Conservation (phyloP, 805 yeast species). For the Lachancea lanzarotensis region DNA sequence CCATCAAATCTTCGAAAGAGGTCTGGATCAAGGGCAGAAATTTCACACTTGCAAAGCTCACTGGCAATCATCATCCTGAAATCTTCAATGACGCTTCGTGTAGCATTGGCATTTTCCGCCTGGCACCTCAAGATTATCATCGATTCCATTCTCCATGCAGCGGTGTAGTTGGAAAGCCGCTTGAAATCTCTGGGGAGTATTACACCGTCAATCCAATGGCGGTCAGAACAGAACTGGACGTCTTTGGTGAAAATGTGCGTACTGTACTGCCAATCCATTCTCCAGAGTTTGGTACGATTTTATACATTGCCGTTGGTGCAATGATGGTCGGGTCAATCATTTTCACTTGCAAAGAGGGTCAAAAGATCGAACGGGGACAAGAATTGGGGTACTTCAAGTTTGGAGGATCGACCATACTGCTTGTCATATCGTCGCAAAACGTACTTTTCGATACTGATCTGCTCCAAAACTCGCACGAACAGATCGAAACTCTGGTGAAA, state of each 20-base stretch:
- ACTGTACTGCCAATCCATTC: slow-evolving; percentile 72
- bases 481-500: slow-evolving; percentile 74
- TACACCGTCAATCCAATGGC: slow-evolving; percentile 99
- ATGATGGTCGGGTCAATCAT: slow-evolving; percentile 97
- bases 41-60: slow-evolving; percentile 59
- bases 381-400: slow-evolving; percentile 93
- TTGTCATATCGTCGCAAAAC: slow-evolving; percentile 48
- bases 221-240: slow-evolving; percentile 77
- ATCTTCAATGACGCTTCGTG: slow-evolving; percentile 43
- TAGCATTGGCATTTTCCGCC: slow-evolving; percentile 69
- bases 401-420: slow-evolving; percentile 85
- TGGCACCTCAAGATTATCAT: slow-evolving; percentile 97
- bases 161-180: slow-evolving; percentile 63
- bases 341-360: slow-evolving; percentile 58
- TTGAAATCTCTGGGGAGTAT: slow-evolving; percentile 77
- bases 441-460: slow-evolving; percentile 71
- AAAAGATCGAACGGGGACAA: slow-evolving; percentile 56
- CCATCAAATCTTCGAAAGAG: slow-evolving; percentile 54
- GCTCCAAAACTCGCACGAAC: slow-evolving; percentile 53
- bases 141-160: slow-evolving; percentile 84
- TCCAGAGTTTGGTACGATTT: slow-evolving; percentile 66
- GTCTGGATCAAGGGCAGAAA: slow-evolving; percentile 87
- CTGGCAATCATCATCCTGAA: slow-evolving; percentile 32
- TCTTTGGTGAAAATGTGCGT: slow-evolving; percentile 86
- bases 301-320: slow-evolving; percentile 85